A percentile compares a stretch with the other conserved stretches of the same genome.
These are phyloP conservation scores for Rehmannia glutinosa DNA, from an alignment of 257 asterid species.

Conservation along the genomic window DNA sequence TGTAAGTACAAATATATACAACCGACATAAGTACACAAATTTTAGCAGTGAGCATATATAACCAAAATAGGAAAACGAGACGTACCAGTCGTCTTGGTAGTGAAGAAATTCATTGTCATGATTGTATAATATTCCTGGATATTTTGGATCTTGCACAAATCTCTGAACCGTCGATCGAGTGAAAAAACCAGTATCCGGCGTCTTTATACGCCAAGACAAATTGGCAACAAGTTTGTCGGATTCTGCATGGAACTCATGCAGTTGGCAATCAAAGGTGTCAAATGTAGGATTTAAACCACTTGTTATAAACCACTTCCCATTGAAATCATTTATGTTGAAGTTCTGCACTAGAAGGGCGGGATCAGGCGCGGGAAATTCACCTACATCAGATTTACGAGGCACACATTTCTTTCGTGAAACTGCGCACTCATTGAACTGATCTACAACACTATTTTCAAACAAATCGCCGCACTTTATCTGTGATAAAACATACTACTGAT, in stretches of 20 bases:
- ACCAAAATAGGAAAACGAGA: background rate
- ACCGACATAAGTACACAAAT: too few relatives aligned
- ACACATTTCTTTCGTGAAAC: constrained; percentile 97
- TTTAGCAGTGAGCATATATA: background rate
- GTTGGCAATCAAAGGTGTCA: constrained; percentile 86
- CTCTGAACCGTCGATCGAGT: constrained; percentile 74
- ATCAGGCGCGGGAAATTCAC: constrained; percentile 88
- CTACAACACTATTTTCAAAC: constrained; percentile 84
- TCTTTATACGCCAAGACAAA: constrained; percentile 70
- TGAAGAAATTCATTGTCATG: constrained; percentile 95
- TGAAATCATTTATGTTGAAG: constrained; percentile 71
- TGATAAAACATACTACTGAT: background rate
- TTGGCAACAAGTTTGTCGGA: constrained; percentile 63
- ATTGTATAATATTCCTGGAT: constrained; percentile 87
- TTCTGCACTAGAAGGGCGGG: constrained; percentile 62
- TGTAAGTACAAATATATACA: too few relatives aligned
- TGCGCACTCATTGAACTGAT: constrained; percentile 93
- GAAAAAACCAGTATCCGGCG: constrained; percentile 86
- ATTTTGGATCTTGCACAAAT: constrained; percentile 75
- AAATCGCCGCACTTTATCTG: constrained; percentile 97
- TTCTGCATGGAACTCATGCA: constrained; percentile 90
- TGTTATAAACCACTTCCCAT: constrained; percentile 85
- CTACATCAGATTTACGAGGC: constrained; percentile 92
- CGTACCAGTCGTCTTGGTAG: constrained; percentile 95
- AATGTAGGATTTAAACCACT: constrained; percentile 92